Evolutionary conservation across 495 filamentous ascomycete species (phyloP), one percentile per base, ranked within the genome.

Genomic region (Trichoderma virens): DNA sequence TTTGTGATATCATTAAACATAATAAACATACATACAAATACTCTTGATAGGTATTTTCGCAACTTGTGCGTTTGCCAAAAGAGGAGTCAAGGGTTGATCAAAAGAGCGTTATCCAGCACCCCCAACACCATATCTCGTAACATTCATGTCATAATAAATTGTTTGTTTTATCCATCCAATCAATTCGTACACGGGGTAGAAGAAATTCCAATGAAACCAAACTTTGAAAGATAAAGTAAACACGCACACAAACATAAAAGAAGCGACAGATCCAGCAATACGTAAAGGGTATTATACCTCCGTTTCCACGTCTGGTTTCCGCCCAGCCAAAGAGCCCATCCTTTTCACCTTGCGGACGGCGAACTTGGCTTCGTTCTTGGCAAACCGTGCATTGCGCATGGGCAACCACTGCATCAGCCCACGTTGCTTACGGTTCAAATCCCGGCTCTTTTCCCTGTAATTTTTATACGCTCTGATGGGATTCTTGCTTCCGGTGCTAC

Each of bases 391-490:
- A 67, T 88, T 86, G 67, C 88, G 74, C 77, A 88, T 82, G 28
- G 88, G 87, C 71, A 83, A 88, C 88, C 88, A 91, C 71, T 90
- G 88, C 87, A 90, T 90, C 68, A 89, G 64, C 11, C 88, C 88
- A 38, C 88, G 76, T 66, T 90, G 87, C 74, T 88, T 87, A 16
- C 88, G 75, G 68, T 88, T 84, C 67, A 89, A 73, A 28, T 85
- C 80, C 62, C 79, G 66, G 67, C 78, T 82, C 31, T 73, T 65
- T 45, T 76, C 77, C 73, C 80, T 81, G 70, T 88, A 88, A 65
- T 81, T 78, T 65, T 74, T 76, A 67, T 79, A 80, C 67, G 74
- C 69, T 67, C 74, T 73, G 61, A 80, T 71, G 2, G 80, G 79
- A 63, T 78, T 79, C 64, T 70, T 75, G 67, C 73, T 76, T 60